Evolutionary conservation across 2,329 filamentous ascomycete genomes (phyloP), one percentile per base, ranked within the genome.

Genomic region (Hypoxylon sp.): DNA sequence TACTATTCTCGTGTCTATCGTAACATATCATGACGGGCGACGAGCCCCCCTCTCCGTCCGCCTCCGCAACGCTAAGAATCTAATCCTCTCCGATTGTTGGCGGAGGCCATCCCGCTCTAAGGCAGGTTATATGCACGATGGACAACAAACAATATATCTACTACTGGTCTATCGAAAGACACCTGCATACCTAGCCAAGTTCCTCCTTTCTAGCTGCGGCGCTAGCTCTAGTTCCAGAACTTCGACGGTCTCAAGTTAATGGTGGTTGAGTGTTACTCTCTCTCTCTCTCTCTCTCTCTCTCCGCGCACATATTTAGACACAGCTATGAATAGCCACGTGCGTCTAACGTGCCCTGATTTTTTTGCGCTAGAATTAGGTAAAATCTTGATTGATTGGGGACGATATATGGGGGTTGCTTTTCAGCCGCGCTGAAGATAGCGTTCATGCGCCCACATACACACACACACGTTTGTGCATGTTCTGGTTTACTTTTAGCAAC

Each of bases 271-370:
- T 44, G 39, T 22, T 4, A 44, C 9, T 22, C 19, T 44, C 17
- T 44, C 39, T 44, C 39, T n/a, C n/a, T n/a, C n/a, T n/a, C n/a
- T n/a, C n/a, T n/a, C n/a, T n/a, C n/a, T n/a, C n/a, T n/a, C n/a
- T n/a, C n/a, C n/a, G n/a, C 17, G 19, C 39, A 44, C 39, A 44
- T 44, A 22, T 44, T 44, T 44, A 44, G 17, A 22, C 19, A 44
- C 39, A 44, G 10, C 59, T 54, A 55, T 62, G 50, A 55, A 56
- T 48, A 63, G 51, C 51, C 52, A 63, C 52, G 51, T 63, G 59
- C 51, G 58, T 48, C 13, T 10, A 9, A 6, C 24, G 19, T n/a
- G n/a, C 13, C 24, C 19, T 35, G 39, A 44, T 44, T 44, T 44
- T 44, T 22, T 44, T n/a, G 5, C 9, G 17, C 6, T 22, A 8